Conservation (phyloP, 179 eudicot species). For the Beta lomatogona region DNA sequence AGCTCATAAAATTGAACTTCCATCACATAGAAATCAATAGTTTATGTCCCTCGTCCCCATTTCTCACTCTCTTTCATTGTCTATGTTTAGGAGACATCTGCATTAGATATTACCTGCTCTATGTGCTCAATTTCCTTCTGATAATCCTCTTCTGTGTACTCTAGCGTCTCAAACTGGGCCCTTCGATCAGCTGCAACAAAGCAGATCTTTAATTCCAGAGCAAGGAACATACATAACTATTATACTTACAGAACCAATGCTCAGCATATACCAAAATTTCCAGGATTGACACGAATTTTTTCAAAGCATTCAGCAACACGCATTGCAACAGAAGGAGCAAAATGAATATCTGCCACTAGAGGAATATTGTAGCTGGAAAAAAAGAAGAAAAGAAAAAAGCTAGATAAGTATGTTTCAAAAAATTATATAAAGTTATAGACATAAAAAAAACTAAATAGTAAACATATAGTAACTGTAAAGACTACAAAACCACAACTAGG, state of each 20-base stretch:
- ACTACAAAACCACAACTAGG: slow-evolving; percentile 1
- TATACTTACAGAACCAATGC: slow-evolving; percentile 19
- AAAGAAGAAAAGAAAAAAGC: not conserved
- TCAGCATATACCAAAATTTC: slow-evolving; percentile 79
- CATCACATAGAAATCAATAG: not conserved
- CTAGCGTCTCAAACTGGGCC: slow-evolving; percentile 91
- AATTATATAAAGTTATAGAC: not conserved
- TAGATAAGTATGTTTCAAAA: not conserved
- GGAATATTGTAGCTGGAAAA: slow-evolving; percentile 89
- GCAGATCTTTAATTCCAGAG: slow-evolving; percentile 21
- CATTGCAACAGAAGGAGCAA: slow-evolving; percentile 94
- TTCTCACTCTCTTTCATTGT: not conserved
- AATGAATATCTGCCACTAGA: slow-evolving; percentile 96
- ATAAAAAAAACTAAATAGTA: not conserved
- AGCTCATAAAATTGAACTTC: not conserved
- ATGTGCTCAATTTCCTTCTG: slow-evolving; percentile 98
- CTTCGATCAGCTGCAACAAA: slow-evolving; percentile 90
- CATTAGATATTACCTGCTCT: slow-evolving; percentile 59
- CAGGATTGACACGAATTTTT: slow-evolving; percentile 98
- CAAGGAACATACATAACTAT: not conserved
- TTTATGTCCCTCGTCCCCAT: not conserved
- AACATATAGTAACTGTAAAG: not conserved
- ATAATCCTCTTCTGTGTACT: slow-evolving; percentile 93
- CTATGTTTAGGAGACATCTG: not conserved
- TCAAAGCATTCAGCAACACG: slow-evolving; percentile 97